Evolutionary conservation across 441 rosid genomes (phyloP).

Genomic region (Euphorbia celastroides): DNA sequence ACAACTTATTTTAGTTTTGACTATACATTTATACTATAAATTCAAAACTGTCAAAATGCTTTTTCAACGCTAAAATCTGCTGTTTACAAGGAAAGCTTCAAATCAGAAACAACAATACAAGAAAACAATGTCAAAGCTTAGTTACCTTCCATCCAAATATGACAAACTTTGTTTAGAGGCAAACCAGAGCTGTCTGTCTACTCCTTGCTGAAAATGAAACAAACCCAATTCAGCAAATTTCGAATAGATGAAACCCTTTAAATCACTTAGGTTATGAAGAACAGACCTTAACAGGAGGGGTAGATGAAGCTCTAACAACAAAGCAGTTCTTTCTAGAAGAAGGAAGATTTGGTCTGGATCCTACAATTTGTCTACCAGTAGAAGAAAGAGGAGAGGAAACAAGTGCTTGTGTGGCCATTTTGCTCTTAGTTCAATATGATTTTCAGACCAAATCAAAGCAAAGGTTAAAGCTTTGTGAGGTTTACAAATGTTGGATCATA

Average conservation of each 20-base stretch:
- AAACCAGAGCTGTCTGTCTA: slow-evolving; percentile 81
- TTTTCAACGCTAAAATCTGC: too few species aligned
- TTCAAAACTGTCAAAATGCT: too few species aligned
- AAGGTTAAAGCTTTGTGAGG: neutral
- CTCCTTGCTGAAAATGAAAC: slow-evolving; percentile 57
- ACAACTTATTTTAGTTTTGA: too few species aligned
- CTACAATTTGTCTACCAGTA: slow-evolving; percentile 63
- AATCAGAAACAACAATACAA: too few species aligned
- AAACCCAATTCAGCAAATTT: neutral
- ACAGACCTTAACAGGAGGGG: slow-evolving; percentile 88
- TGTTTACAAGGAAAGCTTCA: too few species aligned
- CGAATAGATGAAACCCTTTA: neutral
- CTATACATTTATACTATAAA: too few species aligned
- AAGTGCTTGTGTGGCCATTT: slow-evolving; percentile 85
- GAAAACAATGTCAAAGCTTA: too few species aligned
- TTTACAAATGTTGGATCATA: neutral
- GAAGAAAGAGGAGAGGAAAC: slow-evolving; percentile 77
- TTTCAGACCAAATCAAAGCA: neutral
- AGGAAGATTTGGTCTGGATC: slow-evolving; percentile 39
- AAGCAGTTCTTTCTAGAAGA: slow-evolving; percentile 48
- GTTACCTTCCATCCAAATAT: slow-evolving; percentile 93
- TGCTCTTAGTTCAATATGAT: neutral
- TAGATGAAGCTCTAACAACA: slow-evolving; percentile 65
- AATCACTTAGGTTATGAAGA: neutral
- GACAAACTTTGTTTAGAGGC: slow-evolving; percentile 85